Percentiles rank a stretch among this genome's conserved stretches.
These are phyloP conservation scores for Pouteria glomerata DNA, from an alignment of 148 eudicot genomes.

Conservation along the genomic window DNA sequence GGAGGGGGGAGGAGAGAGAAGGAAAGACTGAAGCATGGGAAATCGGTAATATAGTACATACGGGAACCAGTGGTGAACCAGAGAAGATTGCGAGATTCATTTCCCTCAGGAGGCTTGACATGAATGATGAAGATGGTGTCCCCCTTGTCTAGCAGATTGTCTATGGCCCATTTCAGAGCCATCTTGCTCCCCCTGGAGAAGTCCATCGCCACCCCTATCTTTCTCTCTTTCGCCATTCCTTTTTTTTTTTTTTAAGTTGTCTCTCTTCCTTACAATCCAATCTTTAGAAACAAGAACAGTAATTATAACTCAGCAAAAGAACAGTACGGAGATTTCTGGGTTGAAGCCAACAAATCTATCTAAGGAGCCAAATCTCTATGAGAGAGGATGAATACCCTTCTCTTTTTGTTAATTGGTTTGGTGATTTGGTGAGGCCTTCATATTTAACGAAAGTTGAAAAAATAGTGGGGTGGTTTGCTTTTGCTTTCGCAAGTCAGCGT, in stretches of 20 bases:
- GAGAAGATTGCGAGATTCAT: constrained; percentile 37
- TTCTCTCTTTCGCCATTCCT: constrained; percentile 19
- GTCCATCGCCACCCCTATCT: constrained; percentile 41
- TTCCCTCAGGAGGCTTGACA: constrained; percentile 17
- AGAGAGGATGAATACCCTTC: too few species aligned
- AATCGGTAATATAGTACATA: constrained; percentile 7
- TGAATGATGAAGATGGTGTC: constrained; percentile 28
- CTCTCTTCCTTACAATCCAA: too few species aligned
- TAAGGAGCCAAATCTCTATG: too few species aligned
- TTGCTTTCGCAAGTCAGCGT: too few species aligned
- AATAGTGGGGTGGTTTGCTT: too few species aligned
- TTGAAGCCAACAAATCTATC: neutral
- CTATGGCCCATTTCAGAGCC: constrained; percentile 45
- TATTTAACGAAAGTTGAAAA: too few species aligned
- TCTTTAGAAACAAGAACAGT: neutral
- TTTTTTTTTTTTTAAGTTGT: neutral
- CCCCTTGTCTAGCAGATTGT: constrained; percentile 16
- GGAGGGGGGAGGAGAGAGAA: neutral
- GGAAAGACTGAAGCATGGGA: neutral
- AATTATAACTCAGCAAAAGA: neutral
- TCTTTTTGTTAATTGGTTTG: too few species aligned
- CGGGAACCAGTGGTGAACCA: constrained; percentile 41
- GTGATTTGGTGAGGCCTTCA: too few species aligned
- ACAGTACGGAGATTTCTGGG: neutral
- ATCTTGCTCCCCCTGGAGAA: constrained; percentile 43